Evolutionary conservation across 2,329 filamentous ascomycete genomes (phyloP).

Genomic region (Chaetomium sp.): DNA sequence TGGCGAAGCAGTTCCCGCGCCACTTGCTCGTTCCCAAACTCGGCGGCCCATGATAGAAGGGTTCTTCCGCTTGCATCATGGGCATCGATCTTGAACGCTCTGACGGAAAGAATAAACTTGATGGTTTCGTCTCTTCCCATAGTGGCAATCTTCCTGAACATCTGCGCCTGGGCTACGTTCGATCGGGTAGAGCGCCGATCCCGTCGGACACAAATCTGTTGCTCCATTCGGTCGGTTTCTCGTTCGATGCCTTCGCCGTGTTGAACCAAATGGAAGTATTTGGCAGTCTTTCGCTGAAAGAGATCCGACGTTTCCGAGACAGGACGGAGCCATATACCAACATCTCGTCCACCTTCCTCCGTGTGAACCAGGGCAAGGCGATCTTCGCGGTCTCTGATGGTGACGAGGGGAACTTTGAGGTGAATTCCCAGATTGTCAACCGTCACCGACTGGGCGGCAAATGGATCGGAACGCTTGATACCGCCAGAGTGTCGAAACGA

Average conservation of each 20-base stretch:
- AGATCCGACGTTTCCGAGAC: neutral
- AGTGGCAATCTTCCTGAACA: neutral
- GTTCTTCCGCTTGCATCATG: neutral
- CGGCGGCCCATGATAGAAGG: conserved; percentile 1
- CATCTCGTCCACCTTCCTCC: neutral
- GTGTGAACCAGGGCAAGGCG: neutral
- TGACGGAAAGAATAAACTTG: neutral
- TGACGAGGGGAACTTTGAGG: neutral
- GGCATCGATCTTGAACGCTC: neutral
- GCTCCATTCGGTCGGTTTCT: neutral
- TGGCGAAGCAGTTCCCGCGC: neutral
- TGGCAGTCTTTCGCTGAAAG: neutral
- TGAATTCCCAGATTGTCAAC: neutral
- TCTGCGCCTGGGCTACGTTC: neutral
- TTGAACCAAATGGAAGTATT: neutral
- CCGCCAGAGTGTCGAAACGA: neutral
- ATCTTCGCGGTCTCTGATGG: conserved; percentile 1
- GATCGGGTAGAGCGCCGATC: neutral
- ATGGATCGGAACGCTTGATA: neutral
- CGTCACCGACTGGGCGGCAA: neutral
- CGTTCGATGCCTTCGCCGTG: neutral
- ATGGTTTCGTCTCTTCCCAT: neutral
- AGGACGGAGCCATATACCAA: neutral
- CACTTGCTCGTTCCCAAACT: neutral
- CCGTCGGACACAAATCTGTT: conserved; percentile 1